Evolutionary conservation across 768 basidiomycete genomes (phyloP).

Genomic region (Lepiota brunneoincarnata): DNA sequence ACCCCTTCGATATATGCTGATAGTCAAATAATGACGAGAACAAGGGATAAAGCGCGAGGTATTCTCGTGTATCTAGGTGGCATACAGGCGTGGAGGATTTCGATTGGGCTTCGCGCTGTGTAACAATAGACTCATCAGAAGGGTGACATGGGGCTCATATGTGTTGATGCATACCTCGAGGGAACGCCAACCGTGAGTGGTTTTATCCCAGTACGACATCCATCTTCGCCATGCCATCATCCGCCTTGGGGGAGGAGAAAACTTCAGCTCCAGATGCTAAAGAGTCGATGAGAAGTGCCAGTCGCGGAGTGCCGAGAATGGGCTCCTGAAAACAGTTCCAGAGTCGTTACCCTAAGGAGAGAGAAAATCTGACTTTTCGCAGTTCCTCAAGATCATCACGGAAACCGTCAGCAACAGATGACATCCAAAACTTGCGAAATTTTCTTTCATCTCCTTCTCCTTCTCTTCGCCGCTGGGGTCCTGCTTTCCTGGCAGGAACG

Average conservation of each 20-base stretch:
- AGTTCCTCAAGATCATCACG: constrained; percentile 82
- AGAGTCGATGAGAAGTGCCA: constrained; percentile 79
- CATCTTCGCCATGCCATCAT: constrained; percentile 58
- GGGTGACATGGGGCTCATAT: too few species aligned
- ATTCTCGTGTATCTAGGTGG: too few species aligned
- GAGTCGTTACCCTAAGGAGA: not conserved
- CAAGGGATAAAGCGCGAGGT: too few species aligned
- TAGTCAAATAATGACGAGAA: too few species aligned
- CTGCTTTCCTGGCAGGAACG: constrained; percentile 47
- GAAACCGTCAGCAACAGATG: constrained; percentile 77
- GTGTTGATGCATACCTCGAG: too few species aligned
- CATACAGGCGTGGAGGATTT: too few species aligned
- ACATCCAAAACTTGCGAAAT: constrained; percentile 88
- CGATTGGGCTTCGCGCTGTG: too few species aligned
- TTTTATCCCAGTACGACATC: constrained; percentile 60
- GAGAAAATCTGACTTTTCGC: constrained; percentile 57
- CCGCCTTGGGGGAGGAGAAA: constrained; percentile 48
- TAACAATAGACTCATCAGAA: too few species aligned
- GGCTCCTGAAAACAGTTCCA: constrained; percentile 42
- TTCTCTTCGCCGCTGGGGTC: constrained; percentile 26
- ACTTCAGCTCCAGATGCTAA: constrained; percentile 77
- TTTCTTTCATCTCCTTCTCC: constrained; percentile 57
- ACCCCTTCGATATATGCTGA: too few species aligned
- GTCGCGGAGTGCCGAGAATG: constrained; percentile 61
- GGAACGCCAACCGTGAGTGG: too few species aligned